Conservation (phyloP, 2,329 filamentous ascomycete species). For the Akanthomyces dipterigenus region DNA sequence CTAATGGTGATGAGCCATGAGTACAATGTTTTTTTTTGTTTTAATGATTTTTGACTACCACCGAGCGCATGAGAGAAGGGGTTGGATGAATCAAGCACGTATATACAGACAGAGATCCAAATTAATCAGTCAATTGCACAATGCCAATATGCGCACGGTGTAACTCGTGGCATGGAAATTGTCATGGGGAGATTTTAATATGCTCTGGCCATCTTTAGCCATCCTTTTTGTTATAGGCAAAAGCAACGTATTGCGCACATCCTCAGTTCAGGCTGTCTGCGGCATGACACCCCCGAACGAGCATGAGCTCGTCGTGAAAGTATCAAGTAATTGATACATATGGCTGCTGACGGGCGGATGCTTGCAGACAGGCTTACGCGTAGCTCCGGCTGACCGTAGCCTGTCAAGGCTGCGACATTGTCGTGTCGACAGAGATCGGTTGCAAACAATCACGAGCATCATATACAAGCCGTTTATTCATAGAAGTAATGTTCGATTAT, state of each 20-base stretch:
- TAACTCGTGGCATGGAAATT: no score
- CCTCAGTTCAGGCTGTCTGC: not conserved
- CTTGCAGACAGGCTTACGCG: not conserved
- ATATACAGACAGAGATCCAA: not conserved
- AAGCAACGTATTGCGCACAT: not conserved
- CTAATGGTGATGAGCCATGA: not conserved
- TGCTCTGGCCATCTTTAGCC: not conserved
- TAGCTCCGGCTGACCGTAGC: not conserved
- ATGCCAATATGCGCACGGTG: no score
- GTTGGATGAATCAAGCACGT: not conserved
- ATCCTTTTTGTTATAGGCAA: not conserved
- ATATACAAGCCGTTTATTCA: not conserved
- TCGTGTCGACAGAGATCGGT: no score
- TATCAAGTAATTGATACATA: not conserved
- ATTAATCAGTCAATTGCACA: not conserved
- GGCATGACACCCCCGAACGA: not conserved
- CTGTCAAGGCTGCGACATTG: no score
- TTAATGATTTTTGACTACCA: constrained; percentile 1
- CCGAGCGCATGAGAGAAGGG: not conserved
- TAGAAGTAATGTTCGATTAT: constrained; percentile 1
- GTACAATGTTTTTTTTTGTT: not conserved
- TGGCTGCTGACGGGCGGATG: not conserved
- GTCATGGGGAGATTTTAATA: no score
- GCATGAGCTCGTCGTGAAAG: not conserved
- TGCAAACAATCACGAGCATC: no score